Evolutionary conservation across 2,329 filamentous ascomycete genomes (phyloP).

Genomic region (Fusarium sp.): DNA sequence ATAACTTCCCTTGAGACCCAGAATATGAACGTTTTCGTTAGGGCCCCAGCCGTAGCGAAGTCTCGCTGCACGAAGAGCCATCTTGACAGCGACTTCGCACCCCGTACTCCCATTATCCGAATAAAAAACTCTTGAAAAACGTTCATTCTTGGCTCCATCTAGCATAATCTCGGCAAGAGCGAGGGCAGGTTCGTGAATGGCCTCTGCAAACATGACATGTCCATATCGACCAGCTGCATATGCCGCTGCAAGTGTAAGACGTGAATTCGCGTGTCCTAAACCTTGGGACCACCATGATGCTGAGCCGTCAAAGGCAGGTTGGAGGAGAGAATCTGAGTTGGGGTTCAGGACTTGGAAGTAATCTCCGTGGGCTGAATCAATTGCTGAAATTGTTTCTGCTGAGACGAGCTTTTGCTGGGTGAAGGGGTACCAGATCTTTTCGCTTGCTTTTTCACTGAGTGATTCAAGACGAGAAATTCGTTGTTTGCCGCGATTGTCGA

Average conservation of each 20-base stretch:
- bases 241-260: conserved; percentile 77
- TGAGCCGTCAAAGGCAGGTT: conserved; percentile 81
- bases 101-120: conserved; percentile 87
- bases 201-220: conserved; percentile 87
- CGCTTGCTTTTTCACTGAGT: conserved; percentile 70
- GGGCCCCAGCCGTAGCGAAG: conserved; percentile 74
- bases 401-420: conserved; percentile 78
- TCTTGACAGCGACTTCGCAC: conserved; percentile 86
- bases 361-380: conserved; percentile 84
- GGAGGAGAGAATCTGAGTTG: conserved; percentile 23
- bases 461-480: conserved; percentile 69
- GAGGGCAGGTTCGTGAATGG: conserved; percentile 82
- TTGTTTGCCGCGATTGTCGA: conserved; percentile 64
- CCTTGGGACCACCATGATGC: conserved; percentile 95
- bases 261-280: conserved; percentile 80
- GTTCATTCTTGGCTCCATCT: conserved; percentile 67
- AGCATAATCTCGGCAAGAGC: conserved; percentile 74
- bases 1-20: conserved; percentile 83
- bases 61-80: conserved; percentile 78
- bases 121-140: conserved; percentile 79
- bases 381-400: conserved; percentile 73
- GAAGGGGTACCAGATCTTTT: conserved; percentile 86
- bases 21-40: conserved; percentile 69
- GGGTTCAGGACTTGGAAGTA: conserved; percentile 72
- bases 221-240: conserved; percentile 87